Percentiles rank a stretch among this genome's conserved stretches.
These are phyloP conservation scores for Trypanosoma platydactyli DNA, from an alignment of 208 protist species.

Conservation along the genomic window DNA sequence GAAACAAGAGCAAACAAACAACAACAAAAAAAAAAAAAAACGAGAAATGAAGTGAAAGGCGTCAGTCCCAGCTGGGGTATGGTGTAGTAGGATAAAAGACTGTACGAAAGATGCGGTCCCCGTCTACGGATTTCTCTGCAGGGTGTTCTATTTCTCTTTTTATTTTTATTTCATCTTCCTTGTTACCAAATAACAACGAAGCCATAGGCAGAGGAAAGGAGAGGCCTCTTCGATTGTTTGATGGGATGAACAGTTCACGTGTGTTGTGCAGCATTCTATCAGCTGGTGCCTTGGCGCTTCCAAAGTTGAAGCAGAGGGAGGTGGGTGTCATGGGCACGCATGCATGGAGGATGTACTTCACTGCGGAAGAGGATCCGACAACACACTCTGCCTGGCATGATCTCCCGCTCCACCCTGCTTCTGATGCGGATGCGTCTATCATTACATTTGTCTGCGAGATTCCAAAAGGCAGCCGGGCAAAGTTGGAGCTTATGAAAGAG, in stretches of 20 bases:
- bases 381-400: slow-evolving; percentile 74
- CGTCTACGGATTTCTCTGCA: too few species aligned
- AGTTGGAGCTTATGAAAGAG: slow-evolving; percentile 92
- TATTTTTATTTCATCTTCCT: slow-evolving; percentile 3
- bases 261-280: not conserved
- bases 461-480: slow-evolving; percentile 83
- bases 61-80: not conserved
- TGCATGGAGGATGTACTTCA: slow-evolving; percentile 64
- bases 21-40: slow-evolving; percentile 11
- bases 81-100: too few species aligned
- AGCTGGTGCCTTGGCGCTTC: slow-evolving; percentile 15
- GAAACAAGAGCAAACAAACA: too few species aligned
- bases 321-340: slow-evolving; percentile 36
- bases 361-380: not conserved
- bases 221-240: slow-evolving; percentile 4
- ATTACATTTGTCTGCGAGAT: slow-evolving; percentile 88
- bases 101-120: too few species aligned
- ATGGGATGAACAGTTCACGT: slow-evolving; percentile 15
- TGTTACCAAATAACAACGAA: not conserved
- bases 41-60: not conserved
- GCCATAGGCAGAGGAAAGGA: slow-evolving; percentile 5
- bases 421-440: slow-evolving; percentile 41
- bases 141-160: not conserved
- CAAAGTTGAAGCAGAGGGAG: slow-evolving; percentile 20
- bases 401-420: slow-evolving; percentile 40